These are phyloP conservation scores for Dictyostelium intermedium DNA, from an alignment of 78 protist genomes.

Conservation along the genomic window DNA sequence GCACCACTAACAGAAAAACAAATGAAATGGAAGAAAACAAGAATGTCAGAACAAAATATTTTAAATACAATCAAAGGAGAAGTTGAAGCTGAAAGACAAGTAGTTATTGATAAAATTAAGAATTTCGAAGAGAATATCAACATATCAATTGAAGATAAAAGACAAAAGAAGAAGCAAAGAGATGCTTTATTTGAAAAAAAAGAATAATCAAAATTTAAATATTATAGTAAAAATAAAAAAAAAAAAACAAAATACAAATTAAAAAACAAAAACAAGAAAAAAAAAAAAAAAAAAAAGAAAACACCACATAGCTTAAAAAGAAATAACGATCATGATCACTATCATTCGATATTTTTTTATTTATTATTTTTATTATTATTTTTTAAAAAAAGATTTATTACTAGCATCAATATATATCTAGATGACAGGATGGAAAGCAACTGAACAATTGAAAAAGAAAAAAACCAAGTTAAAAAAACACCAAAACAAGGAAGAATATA, in stretches of 20 bases:
- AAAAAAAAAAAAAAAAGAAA: background rate
- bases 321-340: background rate
- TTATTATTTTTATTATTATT: background rate
- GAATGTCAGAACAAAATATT: constrained; percentile 27
- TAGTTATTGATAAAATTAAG: constrained; percentile 20
- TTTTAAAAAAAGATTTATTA: background rate
- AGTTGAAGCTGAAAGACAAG: background rate
- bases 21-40: constrained; percentile 53
- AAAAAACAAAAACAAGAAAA: background rate
- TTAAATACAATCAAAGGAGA: constrained; percentile 9
- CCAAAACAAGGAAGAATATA: background rate
- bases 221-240: background rate
- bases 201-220: background rate
- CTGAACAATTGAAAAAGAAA: background rate
- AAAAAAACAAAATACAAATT: too few relatives aligned
- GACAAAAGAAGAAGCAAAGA: constrained; percentile 24
- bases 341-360: background rate
- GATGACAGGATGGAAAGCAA: background rate
- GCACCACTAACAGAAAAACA: constrained; percentile 50
- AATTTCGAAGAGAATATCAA: background rate
- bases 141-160: background rate
- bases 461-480: background rate
- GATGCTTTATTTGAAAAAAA: constrained; percentile 21
- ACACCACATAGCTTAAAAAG: background rate
- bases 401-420: background rate